Conservation (phyloP, 2,329 filamentous ascomycete species). For the Massarina eburnea region DNA sequence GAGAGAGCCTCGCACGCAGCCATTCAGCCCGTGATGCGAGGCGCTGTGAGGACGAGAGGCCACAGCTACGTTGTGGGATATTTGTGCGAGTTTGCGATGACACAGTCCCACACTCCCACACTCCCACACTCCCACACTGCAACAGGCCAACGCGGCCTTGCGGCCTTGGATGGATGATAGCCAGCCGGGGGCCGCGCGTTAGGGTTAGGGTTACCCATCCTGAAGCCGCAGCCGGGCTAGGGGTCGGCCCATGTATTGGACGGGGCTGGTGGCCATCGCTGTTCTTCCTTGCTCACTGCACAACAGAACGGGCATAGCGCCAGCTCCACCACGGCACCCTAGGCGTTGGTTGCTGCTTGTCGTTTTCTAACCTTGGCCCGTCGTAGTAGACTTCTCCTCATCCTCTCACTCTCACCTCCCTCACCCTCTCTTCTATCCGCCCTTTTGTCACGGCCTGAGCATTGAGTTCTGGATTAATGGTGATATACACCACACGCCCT, state of each 20-base stretch:
- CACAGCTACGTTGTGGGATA: conserved; percentile 11
- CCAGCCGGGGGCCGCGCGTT: no score
- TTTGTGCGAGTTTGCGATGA: conserved; percentile 16
- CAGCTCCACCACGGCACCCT: conserved; percentile 15
- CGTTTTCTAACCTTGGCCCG: conserved; percentile 41
- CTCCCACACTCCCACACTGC: conserved; percentile 5
- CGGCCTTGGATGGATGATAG: no score
- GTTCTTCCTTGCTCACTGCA: conserved; percentile 35
- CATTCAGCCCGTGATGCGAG: conserved; percentile 15
- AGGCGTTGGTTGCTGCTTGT: conserved; percentile 40
- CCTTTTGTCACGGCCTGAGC: conserved; percentile 39
- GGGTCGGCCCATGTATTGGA: no score
- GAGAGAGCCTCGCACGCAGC: not conserved
- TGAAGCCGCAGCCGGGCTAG: no score
- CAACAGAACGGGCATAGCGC: conserved; percentile 15
- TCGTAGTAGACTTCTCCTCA: conserved; percentile 22
- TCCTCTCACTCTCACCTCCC: conserved; percentile 19
- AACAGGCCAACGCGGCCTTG: not conserved
- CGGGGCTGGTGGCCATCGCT: not conserved
- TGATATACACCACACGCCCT: conserved; percentile 34
- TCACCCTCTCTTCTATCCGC: conserved; percentile 27
- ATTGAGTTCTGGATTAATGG: conserved; percentile 44
- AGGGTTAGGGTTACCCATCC: no score
- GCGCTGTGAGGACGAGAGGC: conserved; percentile 7
- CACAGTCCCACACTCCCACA: conserved; percentile 11